These are phyloP conservation scores for Psidium guajava DNA, from an alignment of 345 rosid genomes.

Conservation along the genomic window DNA sequence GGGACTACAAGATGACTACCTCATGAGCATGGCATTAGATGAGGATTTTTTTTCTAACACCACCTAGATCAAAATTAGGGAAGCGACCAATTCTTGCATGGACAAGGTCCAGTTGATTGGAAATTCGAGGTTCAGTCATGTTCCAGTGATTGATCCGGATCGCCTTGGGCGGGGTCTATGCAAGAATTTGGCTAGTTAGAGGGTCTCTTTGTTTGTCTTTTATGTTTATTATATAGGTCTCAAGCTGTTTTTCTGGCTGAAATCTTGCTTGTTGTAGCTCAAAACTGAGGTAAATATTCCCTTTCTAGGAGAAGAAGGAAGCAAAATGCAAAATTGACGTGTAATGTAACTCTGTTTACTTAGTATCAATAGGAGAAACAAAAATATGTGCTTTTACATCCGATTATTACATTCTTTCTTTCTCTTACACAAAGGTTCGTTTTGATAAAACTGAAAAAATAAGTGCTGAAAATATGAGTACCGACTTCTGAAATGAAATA, in stretches of 20 bases:
- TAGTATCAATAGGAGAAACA: neutral
- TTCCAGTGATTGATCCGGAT: neutral
- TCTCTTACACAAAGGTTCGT: neutral
- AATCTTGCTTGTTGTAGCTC: neutral
- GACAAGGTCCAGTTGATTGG: neutral
- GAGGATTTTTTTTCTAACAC: neutral
- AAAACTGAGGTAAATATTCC: neutral
- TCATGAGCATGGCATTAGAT: neutral
- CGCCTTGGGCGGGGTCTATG: neutral
- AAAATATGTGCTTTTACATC: neutral
- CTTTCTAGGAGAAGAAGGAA: neutral
- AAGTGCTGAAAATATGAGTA: neutral
- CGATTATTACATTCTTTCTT: neutral
- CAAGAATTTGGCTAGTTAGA: neutral
- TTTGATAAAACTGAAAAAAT: neutral
- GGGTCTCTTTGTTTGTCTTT: neutral
- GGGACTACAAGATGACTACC: neutral
- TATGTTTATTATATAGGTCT: neutral
- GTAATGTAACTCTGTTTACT: neutral
- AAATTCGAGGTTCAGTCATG: neutral
- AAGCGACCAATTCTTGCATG: neutral
- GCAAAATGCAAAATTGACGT: neutral
- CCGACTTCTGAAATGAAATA: neutral
- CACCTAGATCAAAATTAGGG: neutral
- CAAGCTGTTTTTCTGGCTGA: neutral